Evolutionary conservation across 306 rosid genomes (phyloP), one percentile per base, ranked within the genome.

Genomic region (Trifolium subterraneum): DNA sequence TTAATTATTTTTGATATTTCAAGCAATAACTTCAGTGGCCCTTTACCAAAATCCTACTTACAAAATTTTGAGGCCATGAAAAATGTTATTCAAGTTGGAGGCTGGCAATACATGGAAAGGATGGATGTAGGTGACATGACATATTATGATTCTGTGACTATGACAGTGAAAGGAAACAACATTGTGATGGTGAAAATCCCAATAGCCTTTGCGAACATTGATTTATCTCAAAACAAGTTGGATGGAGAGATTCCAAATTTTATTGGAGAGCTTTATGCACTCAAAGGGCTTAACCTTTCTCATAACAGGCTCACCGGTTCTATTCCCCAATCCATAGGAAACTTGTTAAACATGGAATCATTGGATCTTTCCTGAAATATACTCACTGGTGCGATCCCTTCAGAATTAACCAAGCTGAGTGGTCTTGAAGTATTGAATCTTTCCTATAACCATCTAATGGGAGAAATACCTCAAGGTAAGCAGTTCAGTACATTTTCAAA

Each of bases 1-100:
- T 59, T 87, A 38, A 27, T 14, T 15, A 74, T 84, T 25, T 54
- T 84, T 44, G 74, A 87, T 48, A 18, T 87, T 6, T 79, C 85
- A 4, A 2, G n/a, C 7, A 63, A 35, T 63, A 82, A 84, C 22
- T 84, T 87, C 13, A 51, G 59, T 19, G 60, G 60, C 6, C 13
- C 14, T 1, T 2, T 54, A 54, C 61, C 61, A 20, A 54, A 54
- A 54, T 2, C 31, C 61, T 54, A 54, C 31, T 20, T 20, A 54
- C 15, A 20, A 54, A 54, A 54, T 19, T 52, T 52, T 19, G 7
- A 6, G 10, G 79, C 59, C 29, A 83, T 81, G 84, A 86, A 11
- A 45, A 52, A 39, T 72, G 8, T 19, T 4, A 6, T 52, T 52
- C 14, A 20, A 52, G 27, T 51, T 51, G 59, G 8, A 14, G 9